A percentile compares a stretch with the other conserved stretches of the same genome.
Conservation (phyloP, 768 basidiomycete genomes). For the Pisolithus orientalis region DNA sequence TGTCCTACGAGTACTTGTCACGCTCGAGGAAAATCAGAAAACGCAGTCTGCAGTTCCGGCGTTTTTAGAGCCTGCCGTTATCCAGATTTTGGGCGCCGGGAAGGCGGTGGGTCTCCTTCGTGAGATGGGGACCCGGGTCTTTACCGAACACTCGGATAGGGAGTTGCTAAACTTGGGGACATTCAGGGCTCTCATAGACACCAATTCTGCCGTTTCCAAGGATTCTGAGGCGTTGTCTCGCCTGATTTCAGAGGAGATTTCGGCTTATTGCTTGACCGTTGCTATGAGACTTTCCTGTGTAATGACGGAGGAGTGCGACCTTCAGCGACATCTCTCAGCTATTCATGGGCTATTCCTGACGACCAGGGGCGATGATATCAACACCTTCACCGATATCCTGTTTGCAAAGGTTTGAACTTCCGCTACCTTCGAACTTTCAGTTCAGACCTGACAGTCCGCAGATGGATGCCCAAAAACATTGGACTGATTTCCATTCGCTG, state of each 20-base stretch:
- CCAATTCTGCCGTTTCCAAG: slow-evolving; percentile 29
- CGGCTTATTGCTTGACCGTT: slow-evolving; percentile 48
- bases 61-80: slow-evolving; percentile 58
- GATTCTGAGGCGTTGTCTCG: slow-evolving; percentile 59
- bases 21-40: slow-evolving; percentile 20
- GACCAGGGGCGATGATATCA: slow-evolving; percentile 72
- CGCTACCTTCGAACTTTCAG: not conserved
- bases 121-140: slow-evolving; percentile 35
- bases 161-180: slow-evolving; percentile 34
- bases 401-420: slow-evolving; percentile 54
- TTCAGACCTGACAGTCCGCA: slow-evolving; percentile 18
- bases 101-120: slow-evolving; percentile 74
- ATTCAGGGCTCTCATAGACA: slow-evolving; percentile 36
- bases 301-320: slow-evolving; percentile 58
- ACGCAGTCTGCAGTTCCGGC: slow-evolving; percentile 38
- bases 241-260: slow-evolving; percentile 56
- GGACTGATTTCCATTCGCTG: slow-evolving; percentile 81
- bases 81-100: slow-evolving; percentile 57
- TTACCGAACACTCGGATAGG: slow-evolving; percentile 16
- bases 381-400: slow-evolving; percentile 64
- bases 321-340: slow-evolving; percentile 55
- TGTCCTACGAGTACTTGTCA: slow-evolving; percentile 39
- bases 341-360: slow-evolving; percentile 72
- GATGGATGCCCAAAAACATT: slow-evolving; percentile 70
- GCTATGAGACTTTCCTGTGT: slow-evolving; percentile 50